These are phyloP conservation scores for Miscanthus sacchariflorus DNA, from an alignment of 202 grass and related monocot genomes.

Conservation along the genomic window DNA sequence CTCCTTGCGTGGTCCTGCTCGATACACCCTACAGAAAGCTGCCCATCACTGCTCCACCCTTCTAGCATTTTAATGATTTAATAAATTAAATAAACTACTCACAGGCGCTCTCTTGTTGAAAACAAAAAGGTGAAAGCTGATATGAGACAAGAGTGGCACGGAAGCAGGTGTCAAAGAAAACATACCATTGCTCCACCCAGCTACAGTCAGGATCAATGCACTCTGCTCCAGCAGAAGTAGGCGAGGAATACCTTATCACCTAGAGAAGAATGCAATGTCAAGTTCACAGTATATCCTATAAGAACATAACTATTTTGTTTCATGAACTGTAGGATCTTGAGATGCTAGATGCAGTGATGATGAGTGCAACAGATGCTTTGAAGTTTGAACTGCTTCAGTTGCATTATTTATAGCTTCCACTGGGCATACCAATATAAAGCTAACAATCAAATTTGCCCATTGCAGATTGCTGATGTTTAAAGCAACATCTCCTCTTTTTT, in stretches of 20 bases:
- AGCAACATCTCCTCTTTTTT: not conserved
- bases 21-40: slow-evolving; percentile 23
- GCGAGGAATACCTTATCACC: slow-evolving; percentile 83
- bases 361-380: not conserved
- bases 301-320: slow-evolving; percentile 9
- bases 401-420: not conserved
- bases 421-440: not conserved
- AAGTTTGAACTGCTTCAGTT: slow-evolving; percentile 1
- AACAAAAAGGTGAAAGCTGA: slow-evolving; percentile 9
- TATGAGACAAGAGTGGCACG: not conserved
- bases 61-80: slow-evolving; percentile 8
- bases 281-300: slow-evolving; percentile 14
- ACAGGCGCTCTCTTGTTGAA: slow-evolving; percentile 4
- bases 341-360: not conserved
- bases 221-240: slow-evolving; percentile 90
- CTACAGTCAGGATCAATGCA: slow-evolving; percentile 83
- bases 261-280: slow-evolving; percentile 43
- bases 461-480: not conserved
- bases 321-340: not conserved
- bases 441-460: not conserved
- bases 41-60: not conserved
- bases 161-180: slow-evolving; percentile 5
- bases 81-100: slow-evolving; percentile 21
- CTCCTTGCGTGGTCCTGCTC: slow-evolving; percentile 37
- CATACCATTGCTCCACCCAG: slow-evolving; percentile 90